Evolutionary conservation across 352 stramenopile species (phyloP), one percentile per base, ranked within the genome.

Genomic region (Chrysophaeum taylorii): DNA sequence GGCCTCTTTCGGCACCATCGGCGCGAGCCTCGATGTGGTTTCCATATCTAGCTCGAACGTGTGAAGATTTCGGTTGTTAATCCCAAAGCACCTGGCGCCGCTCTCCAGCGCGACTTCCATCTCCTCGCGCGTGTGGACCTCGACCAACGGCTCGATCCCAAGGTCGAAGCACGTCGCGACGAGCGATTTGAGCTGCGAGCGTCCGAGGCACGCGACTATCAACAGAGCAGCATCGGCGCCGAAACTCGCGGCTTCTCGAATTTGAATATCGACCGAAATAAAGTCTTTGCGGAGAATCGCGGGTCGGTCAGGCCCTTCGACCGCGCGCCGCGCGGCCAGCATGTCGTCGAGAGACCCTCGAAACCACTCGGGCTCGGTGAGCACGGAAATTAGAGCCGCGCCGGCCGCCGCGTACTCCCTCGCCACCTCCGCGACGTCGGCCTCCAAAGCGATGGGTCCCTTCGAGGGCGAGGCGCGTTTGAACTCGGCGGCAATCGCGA

Each of bases 41-140:
- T 88, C 84, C 74, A 98, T 83, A 77, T 99, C 93, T 66, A 99
- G 85, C 80, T 98, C 92, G 76, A 99, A 98, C 31, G 92, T 97
- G 74, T 96, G 94, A 41, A 99, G 79, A 78, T 99, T 95, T 45
- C 95, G 89, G 85, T 98, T 98, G 79, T 99, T 99, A 12, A 99
- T 93, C 29, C 95, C 95, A 76, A 99, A 96, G 4, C 98, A 87
- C 76, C 81, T 87, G 0, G 94, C 92, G 48, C 90, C 89, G 5
- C 89, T 89, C 18, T 86, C 62, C 1, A 98, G 74, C 5, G 95
- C 95, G 18, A 97, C 85, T 72, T 96, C 84, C 27, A 98, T 86
- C 84, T 99, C 94, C 16, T 85, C 76, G 36, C 96, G 80, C 42
- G 87, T 94, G 80, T 97, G 94, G 31, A 98, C 92, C 82, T 99